These are phyloP conservation scores for Urtica urens DNA, from an alignment of 306 rosid genomes.

Conservation along the genomic window DNA sequence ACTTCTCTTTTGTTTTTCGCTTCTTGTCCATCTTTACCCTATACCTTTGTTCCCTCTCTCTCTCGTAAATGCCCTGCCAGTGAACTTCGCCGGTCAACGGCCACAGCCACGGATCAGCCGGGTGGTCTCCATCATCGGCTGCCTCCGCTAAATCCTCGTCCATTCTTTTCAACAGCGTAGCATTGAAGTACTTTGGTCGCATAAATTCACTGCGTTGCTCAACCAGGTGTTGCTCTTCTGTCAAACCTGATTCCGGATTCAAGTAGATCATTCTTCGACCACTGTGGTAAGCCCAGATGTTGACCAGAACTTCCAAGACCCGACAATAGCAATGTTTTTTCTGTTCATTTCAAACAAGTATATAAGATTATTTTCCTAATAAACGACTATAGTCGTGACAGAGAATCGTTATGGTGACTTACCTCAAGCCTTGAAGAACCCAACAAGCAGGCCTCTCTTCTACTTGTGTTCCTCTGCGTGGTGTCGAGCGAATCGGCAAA, in stretches of 20 bases:
- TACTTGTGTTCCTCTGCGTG: constrained; percentile 37
- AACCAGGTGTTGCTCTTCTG: constrained; percentile 76
- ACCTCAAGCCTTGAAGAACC: constrained; percentile 84
- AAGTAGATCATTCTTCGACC: constrained; percentile 79
- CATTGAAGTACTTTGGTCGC: constrained; percentile 75
- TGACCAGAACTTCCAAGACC: constrained; percentile 73
- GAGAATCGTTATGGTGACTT: too few relatives aligned
- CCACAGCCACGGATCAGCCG: constrained; percentile 71
- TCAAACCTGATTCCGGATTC: constrained; percentile 56
- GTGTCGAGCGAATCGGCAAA: constrained; percentile 83
- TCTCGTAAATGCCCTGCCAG: constrained; percentile 89
- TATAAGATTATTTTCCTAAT: constrained; percentile 15
- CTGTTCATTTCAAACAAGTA: constrained; percentile 30
- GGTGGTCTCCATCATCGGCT: constrained; percentile 75
- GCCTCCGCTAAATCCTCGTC: constrained; percentile 95
- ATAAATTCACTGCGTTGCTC: constrained; percentile 60
- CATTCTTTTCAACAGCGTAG: constrained; percentile 68
- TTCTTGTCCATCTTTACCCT: constrained; percentile 94
- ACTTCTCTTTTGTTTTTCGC: constrained; percentile 65
- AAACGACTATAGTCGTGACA: too few relatives aligned
- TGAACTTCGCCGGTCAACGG: constrained; percentile 88
- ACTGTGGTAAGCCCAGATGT: constrained; percentile 95
- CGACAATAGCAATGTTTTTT: constrained; percentile 79
- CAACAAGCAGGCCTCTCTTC: constrained; percentile 35
- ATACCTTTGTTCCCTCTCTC: constrained; percentile 89